Percentiles rank a stretch among this genome's conserved stretches.
Evolutionary conservation across 345 rosid species (phyloP).

Genomic region (Carallia pectinifolia): DNA sequence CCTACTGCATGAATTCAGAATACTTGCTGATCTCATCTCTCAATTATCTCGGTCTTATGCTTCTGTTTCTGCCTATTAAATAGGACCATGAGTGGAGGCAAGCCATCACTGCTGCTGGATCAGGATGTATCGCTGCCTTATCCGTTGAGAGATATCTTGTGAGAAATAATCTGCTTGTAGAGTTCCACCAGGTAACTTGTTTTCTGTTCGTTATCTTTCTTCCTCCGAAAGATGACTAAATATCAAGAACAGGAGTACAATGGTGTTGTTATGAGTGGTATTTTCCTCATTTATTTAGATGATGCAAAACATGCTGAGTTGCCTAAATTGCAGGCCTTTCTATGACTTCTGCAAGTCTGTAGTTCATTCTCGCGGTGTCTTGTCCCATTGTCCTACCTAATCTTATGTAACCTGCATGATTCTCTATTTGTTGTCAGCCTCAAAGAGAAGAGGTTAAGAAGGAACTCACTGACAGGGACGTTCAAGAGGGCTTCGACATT

Average conservation of each 20-base stretch:
- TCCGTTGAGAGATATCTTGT: slow-evolving; percentile 96
- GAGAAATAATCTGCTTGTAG: slow-evolving; percentile 74
- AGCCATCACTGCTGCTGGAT: slow-evolving; percentile 95
- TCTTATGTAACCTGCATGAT: slow-evolving; percentile 9
- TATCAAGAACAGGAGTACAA: not conserved
- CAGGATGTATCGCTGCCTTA: slow-evolving; percentile 96
- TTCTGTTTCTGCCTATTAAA: slow-evolving; percentile 8
- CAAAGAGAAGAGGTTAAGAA: slow-evolving; percentile 81
- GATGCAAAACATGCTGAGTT: not conserved
- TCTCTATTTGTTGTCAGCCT: slow-evolving; percentile 51
- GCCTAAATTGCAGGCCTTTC: not conserved
- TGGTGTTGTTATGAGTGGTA: no score
- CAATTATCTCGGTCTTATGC: not conserved
- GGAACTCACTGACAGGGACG: slow-evolving; percentile 81
- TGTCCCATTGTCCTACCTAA: not conserved
- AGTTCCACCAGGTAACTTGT: slow-evolving; percentile 82
- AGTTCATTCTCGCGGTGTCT: not conserved
- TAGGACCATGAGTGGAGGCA: slow-evolving; percentile 99
- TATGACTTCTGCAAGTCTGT: not conserved
- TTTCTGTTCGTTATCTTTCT: not conserved
- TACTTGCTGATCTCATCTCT: not conserved
- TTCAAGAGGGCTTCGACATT: slow-evolving; percentile 79
- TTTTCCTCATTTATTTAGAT: not conserved
- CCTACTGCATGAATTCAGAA: not conserved
- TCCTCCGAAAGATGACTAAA: not conserved